Evolutionary conservation across 768 basidiomycete genomes (phyloP), one percentile per base, ranked within the genome.

Genomic region (Cyclocybe aegerita): DNA sequence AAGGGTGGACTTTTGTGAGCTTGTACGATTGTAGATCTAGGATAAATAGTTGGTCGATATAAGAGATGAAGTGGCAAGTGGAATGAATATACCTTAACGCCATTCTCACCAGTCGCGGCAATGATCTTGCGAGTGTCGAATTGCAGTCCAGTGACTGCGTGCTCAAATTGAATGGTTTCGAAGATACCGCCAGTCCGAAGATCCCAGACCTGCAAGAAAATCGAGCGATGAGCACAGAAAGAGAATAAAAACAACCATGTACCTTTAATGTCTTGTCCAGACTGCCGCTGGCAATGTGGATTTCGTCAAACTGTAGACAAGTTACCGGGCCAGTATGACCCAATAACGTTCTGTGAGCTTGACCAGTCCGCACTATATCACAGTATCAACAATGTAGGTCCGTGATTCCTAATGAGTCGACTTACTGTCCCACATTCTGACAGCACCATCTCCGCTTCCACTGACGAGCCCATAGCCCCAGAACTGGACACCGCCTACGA

Each of bases 361-460:
- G 96, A 5, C 97, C 97, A 30, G 96, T 99, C 39, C 97, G 88
- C 94, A 98, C 94, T 96, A 35, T 14, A 58, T 23, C 0, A 50
- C 40, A 48, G 35, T 16, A 7, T 16, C 47, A 42, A 36, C 33
- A 31, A 23, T 45, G n/a, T 48, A 35, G 17, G 29, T 40, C 33
- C 31, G 32, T 29, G 29, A 46, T 15, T 11, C 46, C 32, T 34
- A 39, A 17, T 17, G 32, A 16, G 49, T 29, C 15, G 39, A 83
- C 93, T 79, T 64, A 96, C 94, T 98, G 64, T 99, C 97, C 97
- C 97, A 99, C 95, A 99, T 98, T 56, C 97, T 73, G 30, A 98
- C 95, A 2, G 90, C 96, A 34, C 96, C 94, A 65, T 99, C 97
- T 1, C 93, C 95, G 60, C 93, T 97, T 1, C 95, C 97, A 58